Evolutionary conservation across 78 protist species (phyloP), one percentile per base, ranked within the genome.

Genomic region (Dictyostelium firmibasis): DNA sequence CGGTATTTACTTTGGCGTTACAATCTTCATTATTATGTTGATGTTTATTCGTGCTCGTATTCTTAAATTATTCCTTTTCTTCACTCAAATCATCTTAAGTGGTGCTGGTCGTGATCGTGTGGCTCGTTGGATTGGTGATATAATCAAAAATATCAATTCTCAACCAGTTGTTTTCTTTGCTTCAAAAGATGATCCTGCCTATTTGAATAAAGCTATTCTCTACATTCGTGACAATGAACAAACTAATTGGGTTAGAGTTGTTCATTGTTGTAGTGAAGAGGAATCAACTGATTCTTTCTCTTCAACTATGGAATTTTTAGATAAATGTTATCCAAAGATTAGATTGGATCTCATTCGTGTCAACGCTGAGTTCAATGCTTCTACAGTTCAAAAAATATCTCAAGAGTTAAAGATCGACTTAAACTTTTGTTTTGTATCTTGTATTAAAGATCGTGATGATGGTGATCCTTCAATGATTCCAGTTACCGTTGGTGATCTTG

Each of bases 161-260:
- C 98, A 97, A 81, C 60, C 92, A 2, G 83, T 97, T 1, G 81
- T 97, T 7, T 97, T 97, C 86, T 96, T 97, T 85, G 96, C 97
- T 3, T 88, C 91, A 79, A 88, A 81, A 43, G 85, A 85, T 33
- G 94, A 92, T 79, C 91, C 96, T 5, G 92, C 85, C 11, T 83
- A 89, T 44, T 86, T 97, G 36, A 94, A 93, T 92, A 97, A 97
- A 86, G 97, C 97, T 4, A 91, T 93, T 25, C 83, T 95, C 81
- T 97, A 97, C 91, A 93, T 97, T 50, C 86, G 97, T 44, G 95
- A 94, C 53, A 97, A 97, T 95, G 98, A 97, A 83, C 96, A 86
- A 53, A 94, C 98, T 35, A 77, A 83, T 64, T 95, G 97, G 97
- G 83, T 97, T 27, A 41, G 84, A 79, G 81, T 97, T 6, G 94